phyloP scores from a whole-genome alignment of 768 basidiomycete genomes.

The Hirschioporus abietinus region DNA sequence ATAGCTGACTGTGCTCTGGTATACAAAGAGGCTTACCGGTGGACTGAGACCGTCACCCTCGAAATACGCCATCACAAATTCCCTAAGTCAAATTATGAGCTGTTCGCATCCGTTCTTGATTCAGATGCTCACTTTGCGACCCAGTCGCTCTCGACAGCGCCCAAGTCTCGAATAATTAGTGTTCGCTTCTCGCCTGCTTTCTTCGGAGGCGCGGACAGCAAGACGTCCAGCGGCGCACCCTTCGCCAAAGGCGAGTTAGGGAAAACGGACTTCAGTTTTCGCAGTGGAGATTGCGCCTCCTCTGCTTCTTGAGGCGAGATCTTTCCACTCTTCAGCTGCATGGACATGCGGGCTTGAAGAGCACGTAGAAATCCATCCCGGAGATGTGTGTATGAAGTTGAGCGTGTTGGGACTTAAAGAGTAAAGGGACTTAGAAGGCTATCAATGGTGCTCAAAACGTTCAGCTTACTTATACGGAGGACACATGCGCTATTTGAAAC shows the following conservation, averaged over 20 bases:
- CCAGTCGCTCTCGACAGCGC: constrained; percentile 68
- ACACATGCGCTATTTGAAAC: constrained; percentile 64
- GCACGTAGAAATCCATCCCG: constrained; percentile 81
- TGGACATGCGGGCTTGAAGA: constrained; percentile 53
- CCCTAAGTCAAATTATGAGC: constrained; percentile 20
- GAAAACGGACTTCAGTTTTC: constrained; percentile 71
- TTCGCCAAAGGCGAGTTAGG: constrained; percentile 66
- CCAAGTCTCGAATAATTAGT: constrained; percentile 67
- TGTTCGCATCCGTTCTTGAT: background rate
- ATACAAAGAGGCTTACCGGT: constrained; percentile 32
- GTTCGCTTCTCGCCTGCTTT: constrained; percentile 40
- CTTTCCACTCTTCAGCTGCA: constrained; percentile 43
- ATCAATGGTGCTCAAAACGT: background rate
- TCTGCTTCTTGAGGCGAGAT: constrained; percentile 57
- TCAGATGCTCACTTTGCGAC: constrained; percentile 37
- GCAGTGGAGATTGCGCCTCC: constrained; percentile 54
- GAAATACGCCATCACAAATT: constrained; percentile 73
- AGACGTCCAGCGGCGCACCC: constrained; percentile 62
- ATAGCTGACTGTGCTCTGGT: constrained; percentile 21
- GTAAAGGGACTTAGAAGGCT: constrained; percentile 1
- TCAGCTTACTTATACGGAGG: constrained; percentile 60
- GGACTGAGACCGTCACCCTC: constrained; percentile 67
- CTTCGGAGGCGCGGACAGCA: constrained; percentile 52
- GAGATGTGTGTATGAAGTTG: constrained; percentile 72
- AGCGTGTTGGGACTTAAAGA: constrained; percentile 66